phyloP scores from a whole-genome alignment of 768 basidiomycete species.

The Candolleomyces eurysporus region DNA sequence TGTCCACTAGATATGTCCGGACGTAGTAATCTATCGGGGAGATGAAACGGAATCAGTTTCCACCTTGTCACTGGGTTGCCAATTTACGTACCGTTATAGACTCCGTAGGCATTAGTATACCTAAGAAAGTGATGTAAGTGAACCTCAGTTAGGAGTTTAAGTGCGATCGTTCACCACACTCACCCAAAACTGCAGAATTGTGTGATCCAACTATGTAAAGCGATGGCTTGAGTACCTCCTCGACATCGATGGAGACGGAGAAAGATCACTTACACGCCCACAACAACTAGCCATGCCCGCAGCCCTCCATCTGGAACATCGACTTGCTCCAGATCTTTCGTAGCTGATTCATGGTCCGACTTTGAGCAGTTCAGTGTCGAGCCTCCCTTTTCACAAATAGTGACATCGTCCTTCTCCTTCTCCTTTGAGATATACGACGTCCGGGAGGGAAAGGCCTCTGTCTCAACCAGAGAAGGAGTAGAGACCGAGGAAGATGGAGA shows the following conservation, averaged over 20 bases:
- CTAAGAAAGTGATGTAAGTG: conserved; percentile 16
- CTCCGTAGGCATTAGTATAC: conserved; percentile 35
- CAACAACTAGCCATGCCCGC: conserved; percentile 39
- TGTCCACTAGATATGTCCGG: conserved; percentile 31
- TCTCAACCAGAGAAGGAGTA: too few species aligned
- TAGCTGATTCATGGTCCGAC: background rate
- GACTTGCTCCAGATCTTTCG: background rate
- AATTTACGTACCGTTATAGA: conserved; percentile 27
- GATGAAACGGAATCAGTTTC: conserved; percentile 11
- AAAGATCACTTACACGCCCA: conserved; percentile 37
- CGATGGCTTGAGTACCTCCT: background rate
- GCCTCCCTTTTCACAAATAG: background rate
- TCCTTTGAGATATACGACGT: too few species aligned
- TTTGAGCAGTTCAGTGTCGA: background rate
- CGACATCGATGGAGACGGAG: background rate
- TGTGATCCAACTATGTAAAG: conserved; percentile 30
- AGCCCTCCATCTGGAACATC: conserved; percentile 38
- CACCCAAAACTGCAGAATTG: conserved; percentile 47
- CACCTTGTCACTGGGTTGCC: background rate
- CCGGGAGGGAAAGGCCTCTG: too few species aligned
- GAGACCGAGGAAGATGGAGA: too few species aligned
- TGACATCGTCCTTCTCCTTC: background rate
- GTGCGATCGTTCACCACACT: background rate
- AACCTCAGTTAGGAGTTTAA: background rate
- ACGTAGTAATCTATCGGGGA: conserved; percentile 36